These are phyloP conservation scores for Pyricularia sp. DNA, from an alignment of 2,329 filamentous ascomycete genomes.

Conservation along the genomic window DNA sequence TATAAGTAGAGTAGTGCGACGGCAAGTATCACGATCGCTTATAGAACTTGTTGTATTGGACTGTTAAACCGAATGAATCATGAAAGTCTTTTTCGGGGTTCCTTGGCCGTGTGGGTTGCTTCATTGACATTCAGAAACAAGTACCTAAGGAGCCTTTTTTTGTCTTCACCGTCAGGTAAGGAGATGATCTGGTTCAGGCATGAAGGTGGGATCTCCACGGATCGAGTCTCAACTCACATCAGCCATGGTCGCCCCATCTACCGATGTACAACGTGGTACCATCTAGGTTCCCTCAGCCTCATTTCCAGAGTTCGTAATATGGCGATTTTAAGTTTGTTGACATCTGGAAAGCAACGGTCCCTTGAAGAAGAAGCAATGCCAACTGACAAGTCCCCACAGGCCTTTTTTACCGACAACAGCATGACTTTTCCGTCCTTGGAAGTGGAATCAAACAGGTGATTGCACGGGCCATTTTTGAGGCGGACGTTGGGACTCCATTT, in stretches of 20 bases:
- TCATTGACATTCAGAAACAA: not conserved
- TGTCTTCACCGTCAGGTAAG: not conserved
- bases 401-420: not conserved
- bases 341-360: not conserved
- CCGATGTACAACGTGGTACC: not conserved
- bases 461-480: not conserved
- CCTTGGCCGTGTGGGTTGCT: not conserved
- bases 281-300: not conserved
- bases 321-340: not conserved
- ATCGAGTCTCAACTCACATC: not conserved
- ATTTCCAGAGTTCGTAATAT: not conserved
- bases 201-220: not conserved
- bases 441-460: not conserved
- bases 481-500: not conserved
- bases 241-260: not conserved
- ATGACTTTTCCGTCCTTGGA: not conserved
- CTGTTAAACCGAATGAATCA: not conserved
- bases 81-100: not conserved
- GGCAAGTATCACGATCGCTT: not conserved
- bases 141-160: not conserved
- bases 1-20: not conserved
- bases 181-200: not conserved
- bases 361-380: not conserved
- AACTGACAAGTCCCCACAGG: not conserved
- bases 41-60: not conserved